Evolutionary conservation across 306 rosid species (phyloP).

Genomic region (Rubus parviflorus): DNA sequence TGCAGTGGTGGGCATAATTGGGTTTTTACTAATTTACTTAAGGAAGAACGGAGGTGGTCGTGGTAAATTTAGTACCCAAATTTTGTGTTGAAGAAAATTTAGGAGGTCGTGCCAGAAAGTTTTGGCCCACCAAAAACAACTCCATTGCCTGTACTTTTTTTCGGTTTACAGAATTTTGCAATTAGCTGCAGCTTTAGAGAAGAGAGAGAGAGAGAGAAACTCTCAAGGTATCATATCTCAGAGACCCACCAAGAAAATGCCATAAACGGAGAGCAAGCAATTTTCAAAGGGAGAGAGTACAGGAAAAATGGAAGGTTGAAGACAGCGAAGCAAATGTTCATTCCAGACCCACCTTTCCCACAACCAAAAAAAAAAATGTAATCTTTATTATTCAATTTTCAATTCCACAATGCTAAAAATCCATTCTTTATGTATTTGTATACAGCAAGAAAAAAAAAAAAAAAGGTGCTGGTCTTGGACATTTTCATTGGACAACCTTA

Average conservation of each 20-base stretch:
- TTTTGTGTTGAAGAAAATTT: conserved; percentile 13
- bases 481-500: conserved; percentile 31
- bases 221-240: conserved; percentile 23
- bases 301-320: conserved; percentile 42
- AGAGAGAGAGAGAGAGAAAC: conserved; percentile 11
- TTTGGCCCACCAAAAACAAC: conserved; percentile 34
- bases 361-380: conserved; percentile 11
- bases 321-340: conserved; percentile 59
- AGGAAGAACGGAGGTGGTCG: neutral
- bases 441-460: conserved; percentile 31
- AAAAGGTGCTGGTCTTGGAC: conserved; percentile 35
- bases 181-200: conserved; percentile 26
- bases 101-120: conserved; percentile 40
- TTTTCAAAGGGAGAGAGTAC: conserved; percentile 2
- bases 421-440: neutral
- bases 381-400: neutral
- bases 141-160: conserved; percentile 27
- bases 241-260: conserved; percentile 40
- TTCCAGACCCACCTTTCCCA: conserved; percentile 48
- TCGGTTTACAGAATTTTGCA: conserved; percentile 10
- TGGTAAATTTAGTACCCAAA: neutral
- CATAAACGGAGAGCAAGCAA: conserved; percentile 34
- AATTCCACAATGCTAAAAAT: conserved; percentile 3
- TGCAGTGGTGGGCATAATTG: neutral
- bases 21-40: neutral